Percentiles rank a stretch among this genome's conserved stretches.
Evolutionary conservation across 164 flowering plant genomes (phyloP).

Genomic region (Annona squamosa): DNA sequence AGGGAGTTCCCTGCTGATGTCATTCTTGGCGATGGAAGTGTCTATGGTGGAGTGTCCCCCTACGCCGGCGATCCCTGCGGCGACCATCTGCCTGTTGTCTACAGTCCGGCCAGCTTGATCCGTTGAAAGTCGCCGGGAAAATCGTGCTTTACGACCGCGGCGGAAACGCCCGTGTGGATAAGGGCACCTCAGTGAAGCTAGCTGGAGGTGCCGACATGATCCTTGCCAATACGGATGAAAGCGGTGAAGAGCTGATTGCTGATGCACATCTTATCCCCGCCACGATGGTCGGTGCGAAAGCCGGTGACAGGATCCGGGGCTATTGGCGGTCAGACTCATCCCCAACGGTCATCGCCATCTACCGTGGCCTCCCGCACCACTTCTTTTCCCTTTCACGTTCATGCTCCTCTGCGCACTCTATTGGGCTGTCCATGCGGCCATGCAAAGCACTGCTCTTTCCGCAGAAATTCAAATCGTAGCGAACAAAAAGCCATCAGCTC

Average conservation of each 20-base stretch:
- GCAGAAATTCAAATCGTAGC: too few relatives aligned
- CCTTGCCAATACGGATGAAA: constrained; percentile 54
- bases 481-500: too few relatives aligned
- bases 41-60: constrained; percentile 56
- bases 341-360: constrained; percentile 42
- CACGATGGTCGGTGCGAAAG: constrained; percentile 59
- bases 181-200: constrained; percentile 62
- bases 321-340: constrained; percentile 29
- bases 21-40: constrained; percentile 63
- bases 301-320: constrained; percentile 43
- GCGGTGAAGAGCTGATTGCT: constrained; percentile 71
- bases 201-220: constrained; percentile 90
- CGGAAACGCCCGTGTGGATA: constrained; percentile 67
- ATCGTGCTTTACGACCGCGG: constrained; percentile 85
- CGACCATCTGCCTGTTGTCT: constrained; percentile 18
- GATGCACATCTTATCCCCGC: constrained; percentile 78
- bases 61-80: constrained; percentile 43
- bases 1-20: constrained; percentile 84
- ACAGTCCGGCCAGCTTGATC: constrained; percentile 33
- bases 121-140: constrained; percentile 53
- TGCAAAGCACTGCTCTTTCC: too few relatives aligned
- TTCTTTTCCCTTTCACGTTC: constrained; percentile 81
- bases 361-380: constrained; percentile 34
- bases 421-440: too few relatives aligned
- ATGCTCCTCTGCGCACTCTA: too few relatives aligned